Evolutionary conservation across 1,284 basidiomycete species (phyloP).

Genomic region (Boletellus deceptivus): DNA sequence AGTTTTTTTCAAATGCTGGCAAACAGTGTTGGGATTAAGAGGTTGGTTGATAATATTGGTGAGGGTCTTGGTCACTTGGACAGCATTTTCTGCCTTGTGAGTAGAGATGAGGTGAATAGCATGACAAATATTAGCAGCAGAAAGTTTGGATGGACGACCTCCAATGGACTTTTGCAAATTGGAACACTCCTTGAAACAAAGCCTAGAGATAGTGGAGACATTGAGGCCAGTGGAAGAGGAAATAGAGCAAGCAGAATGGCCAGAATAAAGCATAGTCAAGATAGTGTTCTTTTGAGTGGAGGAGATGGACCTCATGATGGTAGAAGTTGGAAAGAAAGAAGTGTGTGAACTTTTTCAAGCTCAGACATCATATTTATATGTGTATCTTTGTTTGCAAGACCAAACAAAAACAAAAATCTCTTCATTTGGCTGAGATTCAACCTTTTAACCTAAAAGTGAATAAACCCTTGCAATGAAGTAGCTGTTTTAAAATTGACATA

Average conservation of each 20-base stretch:
- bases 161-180: too few species aligned
- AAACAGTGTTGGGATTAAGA: not conserved
- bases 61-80: not conserved
- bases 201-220: too few species aligned
- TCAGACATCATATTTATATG: not conserved
- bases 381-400: too few species aligned
- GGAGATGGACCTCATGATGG: not conserved
- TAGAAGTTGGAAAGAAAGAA: not conserved
- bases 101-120: not conserved
- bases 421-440: not conserved
- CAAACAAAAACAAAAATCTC: too few species aligned
- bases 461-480: not conserved
- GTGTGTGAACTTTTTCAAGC: not conserved
- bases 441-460: not conserved
- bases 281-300: not conserved
- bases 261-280: not conserved
- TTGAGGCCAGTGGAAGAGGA: not conserved
- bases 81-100: not conserved
- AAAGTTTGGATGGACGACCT: not conserved
- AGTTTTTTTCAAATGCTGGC: not conserved
- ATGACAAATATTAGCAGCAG: not conserved
- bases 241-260: not conserved
- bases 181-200: too few species aligned
- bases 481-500: not conserved
- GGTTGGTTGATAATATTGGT: not conserved